Percentiles rank a stretch among this genome's conserved stretches.
phyloP scores from a whole-genome alignment of 371 early-diverging fungal genomes.

The Lichtheimia corymbifera region DNA sequence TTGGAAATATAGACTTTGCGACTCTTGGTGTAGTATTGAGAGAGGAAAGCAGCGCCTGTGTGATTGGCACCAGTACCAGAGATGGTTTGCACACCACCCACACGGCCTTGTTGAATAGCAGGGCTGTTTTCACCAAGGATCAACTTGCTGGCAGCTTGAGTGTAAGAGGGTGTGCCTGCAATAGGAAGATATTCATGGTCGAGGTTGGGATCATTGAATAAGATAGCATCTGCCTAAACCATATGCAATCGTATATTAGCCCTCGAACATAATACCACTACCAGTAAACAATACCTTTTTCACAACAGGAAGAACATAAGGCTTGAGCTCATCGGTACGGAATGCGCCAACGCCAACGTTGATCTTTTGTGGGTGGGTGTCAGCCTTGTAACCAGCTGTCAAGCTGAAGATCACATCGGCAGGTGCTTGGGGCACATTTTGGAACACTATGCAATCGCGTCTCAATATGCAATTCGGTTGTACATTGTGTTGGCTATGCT shows the following conservation, averaged over 20 bases:
- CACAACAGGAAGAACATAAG: conserved; percentile 94
- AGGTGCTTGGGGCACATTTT: conserved; percentile 72
- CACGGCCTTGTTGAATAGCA: conserved; percentile 76
- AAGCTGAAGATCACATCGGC: conserved; percentile 92
- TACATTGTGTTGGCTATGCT: neutral
- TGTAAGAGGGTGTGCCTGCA: conserved; percentile 78
- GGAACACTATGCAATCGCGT: conserved; percentile 44
- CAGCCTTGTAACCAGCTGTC: conserved; percentile 81
- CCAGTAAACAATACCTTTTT: conserved; percentile 62
- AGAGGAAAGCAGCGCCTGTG: conserved; percentile 83
- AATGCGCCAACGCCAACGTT: conserved; percentile 98
- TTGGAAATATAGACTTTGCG: conserved; percentile 82
- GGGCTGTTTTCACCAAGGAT: conserved; percentile 83
- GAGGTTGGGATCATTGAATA: conserved; percentile 66
- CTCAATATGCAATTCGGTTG: too few species aligned
- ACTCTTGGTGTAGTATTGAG: conserved; percentile 67
- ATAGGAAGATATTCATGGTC: conserved; percentile 97
- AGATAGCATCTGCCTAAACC: conserved; percentile 75
- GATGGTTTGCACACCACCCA: conserved; percentile 83
- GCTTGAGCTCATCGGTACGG: conserved; percentile 88
- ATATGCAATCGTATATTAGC: neutral
- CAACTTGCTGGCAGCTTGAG: conserved; percentile 74
- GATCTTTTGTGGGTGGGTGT: conserved; percentile 78
- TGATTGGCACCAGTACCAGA: conserved; percentile 96
- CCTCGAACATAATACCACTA: neutral